A percentile compares a stretch with the other conserved stretches of the same genome.
phyloP scores from a whole-genome alignment of 2,329 filamentous ascomycete species.

The Bertia moriformis region DNA sequence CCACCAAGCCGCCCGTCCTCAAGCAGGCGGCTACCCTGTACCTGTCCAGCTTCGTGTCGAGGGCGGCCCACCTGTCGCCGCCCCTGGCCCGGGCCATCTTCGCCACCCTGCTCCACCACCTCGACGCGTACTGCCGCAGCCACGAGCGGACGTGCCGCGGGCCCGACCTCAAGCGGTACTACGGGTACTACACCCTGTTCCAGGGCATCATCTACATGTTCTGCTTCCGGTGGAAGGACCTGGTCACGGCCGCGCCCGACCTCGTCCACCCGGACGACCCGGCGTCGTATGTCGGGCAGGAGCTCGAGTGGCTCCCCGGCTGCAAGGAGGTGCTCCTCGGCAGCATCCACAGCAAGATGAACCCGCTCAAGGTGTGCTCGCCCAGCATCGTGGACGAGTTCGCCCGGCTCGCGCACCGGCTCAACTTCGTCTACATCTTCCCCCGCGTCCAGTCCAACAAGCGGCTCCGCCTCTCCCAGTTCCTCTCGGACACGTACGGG shows the following conservation, averaged over 20 bases:
- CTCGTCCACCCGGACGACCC: slow-evolving; percentile 47
- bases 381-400: slow-evolving; percentile 84
- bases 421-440: slow-evolving; percentile 80
- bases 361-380: slow-evolving; percentile 88
- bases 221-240: slow-evolving; percentile 92
- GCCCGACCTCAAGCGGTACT: slow-evolving; percentile 35
- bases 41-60: neutral
- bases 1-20: neutral
- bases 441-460: slow-evolving; percentile 85
- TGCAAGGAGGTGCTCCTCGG: slow-evolving; percentile 61
- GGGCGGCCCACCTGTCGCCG: neutral
- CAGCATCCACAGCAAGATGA: slow-evolving; percentile 77
- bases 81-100: neutral
- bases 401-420: slow-evolving; percentile 70
- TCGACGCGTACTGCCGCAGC: neutral
- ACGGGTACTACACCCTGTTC: slow-evolving; percentile 54
- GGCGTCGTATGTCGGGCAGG: slow-evolving; percentile 47
- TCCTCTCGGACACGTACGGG: slow-evolving; percentile 40
- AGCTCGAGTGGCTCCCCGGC: slow-evolving; percentile 64
- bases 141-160: neutral
- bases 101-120: neutral
- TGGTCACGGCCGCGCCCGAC: slow-evolving; percentile 50
- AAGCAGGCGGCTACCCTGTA: neutral
- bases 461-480: slow-evolving; percentile 65
- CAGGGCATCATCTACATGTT: slow-evolving; percentile 65